phyloP scores from a whole-genome alignment of 169 alveolate genomes.

The Babesia ovata region DNA sequence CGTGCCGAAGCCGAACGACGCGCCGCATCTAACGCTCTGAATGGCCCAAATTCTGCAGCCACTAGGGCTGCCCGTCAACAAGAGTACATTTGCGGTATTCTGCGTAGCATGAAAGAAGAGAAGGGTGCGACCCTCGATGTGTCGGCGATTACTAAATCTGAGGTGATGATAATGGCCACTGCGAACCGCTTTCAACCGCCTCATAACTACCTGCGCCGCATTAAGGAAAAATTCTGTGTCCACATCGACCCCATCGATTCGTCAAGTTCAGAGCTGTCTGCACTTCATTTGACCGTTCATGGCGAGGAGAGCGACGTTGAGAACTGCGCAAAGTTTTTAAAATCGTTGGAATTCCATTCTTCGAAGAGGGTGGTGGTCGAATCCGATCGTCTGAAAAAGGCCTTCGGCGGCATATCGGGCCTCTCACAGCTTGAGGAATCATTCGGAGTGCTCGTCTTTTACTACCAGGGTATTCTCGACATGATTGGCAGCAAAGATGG shows the following conservation, averaged over 20 bases:
- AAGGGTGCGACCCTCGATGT: conserved; percentile 36
- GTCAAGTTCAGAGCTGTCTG: conserved; percentile 1
- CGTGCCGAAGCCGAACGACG: not conserved
- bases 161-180: conserved; percentile 36
- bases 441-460: conserved; percentile 42
- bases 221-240: conserved; percentile 46
- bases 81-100: conserved; percentile 31
- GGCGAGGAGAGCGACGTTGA: conserved; percentile 30
- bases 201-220: conserved; percentile 40
- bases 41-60: not conserved
- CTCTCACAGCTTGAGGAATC: conserved; percentile 38
- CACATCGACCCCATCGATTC: conserved; percentile 33
- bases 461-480: conserved; percentile 55
- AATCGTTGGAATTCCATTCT: conserved; percentile 20
- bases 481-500: conserved; percentile 52
- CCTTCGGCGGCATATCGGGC: conserved; percentile 30
- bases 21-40: not conserved
- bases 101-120: conserved; percentile 40
- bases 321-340: conserved; percentile 15
- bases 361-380: conserved; percentile 6
- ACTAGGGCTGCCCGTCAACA: conserved; percentile 11
- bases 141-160: conserved; percentile 23
- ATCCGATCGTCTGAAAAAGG: conserved; percentile 23
- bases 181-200: conserved; percentile 61
- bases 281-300: conserved; percentile 17